Percentiles rank a stretch among this genome's conserved stretches.
phyloP scores from a whole-genome alignment of 2,329 filamentous ascomycete species.

The Diaporthe sp. region DNA sequence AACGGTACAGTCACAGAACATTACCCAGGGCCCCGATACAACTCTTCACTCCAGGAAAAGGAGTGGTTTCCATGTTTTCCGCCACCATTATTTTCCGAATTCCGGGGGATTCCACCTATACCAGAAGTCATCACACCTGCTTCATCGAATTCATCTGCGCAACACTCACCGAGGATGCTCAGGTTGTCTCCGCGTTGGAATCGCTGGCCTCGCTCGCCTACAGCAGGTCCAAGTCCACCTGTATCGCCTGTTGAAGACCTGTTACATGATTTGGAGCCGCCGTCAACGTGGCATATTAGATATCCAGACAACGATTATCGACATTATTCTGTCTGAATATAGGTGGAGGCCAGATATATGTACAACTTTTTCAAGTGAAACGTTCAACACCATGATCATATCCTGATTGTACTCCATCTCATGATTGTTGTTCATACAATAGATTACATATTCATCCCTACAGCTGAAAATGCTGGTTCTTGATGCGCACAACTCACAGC shows the following conservation, averaged over 20 bases:
- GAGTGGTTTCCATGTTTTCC: not conserved
- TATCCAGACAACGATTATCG: not conserved
- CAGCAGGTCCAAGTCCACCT: not conserved
- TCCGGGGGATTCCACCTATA: not conserved
- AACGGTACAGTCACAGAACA: not conserved
- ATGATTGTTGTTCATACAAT: too few relatives aligned
- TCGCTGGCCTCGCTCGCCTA: not conserved
- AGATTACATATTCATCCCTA: too few relatives aligned
- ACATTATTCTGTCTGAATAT: not conserved
- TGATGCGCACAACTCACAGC: too few relatives aligned
- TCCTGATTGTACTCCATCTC: not conserved
- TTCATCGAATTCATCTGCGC: not conserved
- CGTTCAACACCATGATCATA: too few relatives aligned
- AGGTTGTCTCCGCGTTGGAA: not conserved
- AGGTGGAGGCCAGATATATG: too few relatives aligned
- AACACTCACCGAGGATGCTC: not conserved
- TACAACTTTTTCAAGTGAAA: not conserved
- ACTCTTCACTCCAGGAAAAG: not conserved
- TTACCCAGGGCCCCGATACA: not conserved
- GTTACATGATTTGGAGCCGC: not conserved
- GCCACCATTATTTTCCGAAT: not conserved
- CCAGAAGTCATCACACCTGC: not conserved
- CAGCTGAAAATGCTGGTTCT: too few relatives aligned
- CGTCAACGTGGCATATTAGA: not conserved
- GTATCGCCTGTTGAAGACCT: not conserved